Evolutionary conservation across 1,139 yeast species (phyloP), one percentile per base, ranked within the genome.

Genomic region (Meyerozyma guilliermondii): DNA sequence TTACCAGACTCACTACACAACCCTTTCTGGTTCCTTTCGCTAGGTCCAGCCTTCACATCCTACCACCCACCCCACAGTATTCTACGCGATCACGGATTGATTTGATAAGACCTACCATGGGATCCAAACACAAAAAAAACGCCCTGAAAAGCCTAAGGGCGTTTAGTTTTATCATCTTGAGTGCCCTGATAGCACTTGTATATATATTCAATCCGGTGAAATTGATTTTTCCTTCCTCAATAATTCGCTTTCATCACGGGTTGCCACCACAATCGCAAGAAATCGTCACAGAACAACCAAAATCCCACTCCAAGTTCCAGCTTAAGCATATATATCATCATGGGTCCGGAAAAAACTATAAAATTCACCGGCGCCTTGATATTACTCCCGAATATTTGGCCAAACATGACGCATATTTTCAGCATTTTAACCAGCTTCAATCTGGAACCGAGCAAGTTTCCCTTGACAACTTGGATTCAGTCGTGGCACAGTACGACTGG

Each of bases 311-410:
- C 35, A 29, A 29, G 39, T 66, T 68, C 53, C 64, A 56, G 42
- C 53, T 72, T 20, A 68, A 63, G 45, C 83, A 78, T 53, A 71
- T 78, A 6, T 75, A 64, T 49, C 83, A 78, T 52, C 80, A 74
- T 50, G 79, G 78, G 16, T 62, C 78, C 0, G 77, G 76, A 2
- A 46, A 55, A 20, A 46, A 62, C 40, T 58, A 66, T 43, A 58
- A 55, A 22, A 48, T 59, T 0, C 81, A 75, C 50, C 60, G 68
- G 28, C 54, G 80, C 40, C 56, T 78, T 28, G 83, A 78, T 48
- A 60, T 78, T 9, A 76, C 81, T 0, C 62, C 63, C 0, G 58
- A 56, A 39, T 71, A 64, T 50, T 47, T 72, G 27, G 46, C 46
- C 7, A 45, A 50, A 26, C 56, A 62, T 45, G 44, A 46, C 35